Evolutionary conservation across 768 basidiomycete genomes (phyloP), one percentile per base, ranked within the genome.

Genomic region (Lanmaoa rubissima): DNA sequence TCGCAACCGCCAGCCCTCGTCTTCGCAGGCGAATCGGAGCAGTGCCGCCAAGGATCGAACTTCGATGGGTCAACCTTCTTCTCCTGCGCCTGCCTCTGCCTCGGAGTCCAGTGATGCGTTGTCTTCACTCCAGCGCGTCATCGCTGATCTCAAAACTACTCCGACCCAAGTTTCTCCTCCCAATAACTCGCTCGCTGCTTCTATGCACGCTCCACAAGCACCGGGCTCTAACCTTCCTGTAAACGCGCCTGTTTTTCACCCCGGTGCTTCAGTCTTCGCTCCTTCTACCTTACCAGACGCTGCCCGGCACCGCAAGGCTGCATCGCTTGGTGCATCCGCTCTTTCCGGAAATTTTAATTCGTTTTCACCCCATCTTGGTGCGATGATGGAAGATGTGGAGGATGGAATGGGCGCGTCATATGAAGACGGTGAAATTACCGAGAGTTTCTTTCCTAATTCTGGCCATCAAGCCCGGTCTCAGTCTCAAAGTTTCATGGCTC

Each of bases 101-200:
- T 78, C 78, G 36, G 88, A 91, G 62, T 82, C 83, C 21, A 91
- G 88, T 68, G 88, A 88, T 69, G 91, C 89, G 17, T 78, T 94
- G 56, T 89, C 88, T 58, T 92, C 91, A 31, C 83, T 98, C 51
- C 94, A 98, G 68, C 85, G 92, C 55, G 88, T 97, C 71, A 98
- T 98, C 63, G 90, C 90, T 54, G 94, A 98, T 72, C 79, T 97
- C 61, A 96, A 94, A 80, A 87, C 88, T 3, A 86, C 90, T 48
- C 78, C 83, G 50, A 82, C 76, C 66, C 81, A 73, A 63, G 41
- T 55, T 0, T 72, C 74, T 65, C 74, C 73, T 59, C 71, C 74
- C 41, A 75, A 66, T 57, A 78, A 75, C 48, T 68, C 73, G 4
- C 67, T 74, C 36, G 60, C 78, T 59, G 72, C 66, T 62, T 75